Conservation (phyloP, 2,329 filamentous ascomycete genomes). For the Paecilomyces fulvus region DNA sequence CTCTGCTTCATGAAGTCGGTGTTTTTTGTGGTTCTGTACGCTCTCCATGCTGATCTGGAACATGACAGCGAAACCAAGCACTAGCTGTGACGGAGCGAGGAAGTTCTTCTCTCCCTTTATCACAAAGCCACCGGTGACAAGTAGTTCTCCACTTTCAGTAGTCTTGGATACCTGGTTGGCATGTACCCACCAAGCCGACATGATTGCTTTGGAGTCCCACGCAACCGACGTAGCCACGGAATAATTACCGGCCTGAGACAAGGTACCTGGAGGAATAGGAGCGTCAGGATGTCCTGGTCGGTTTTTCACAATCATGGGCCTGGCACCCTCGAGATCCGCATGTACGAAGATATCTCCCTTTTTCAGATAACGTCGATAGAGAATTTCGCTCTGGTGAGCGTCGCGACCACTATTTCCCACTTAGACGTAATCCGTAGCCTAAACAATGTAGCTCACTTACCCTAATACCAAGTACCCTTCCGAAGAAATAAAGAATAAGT, state of each 20-base stretch:
- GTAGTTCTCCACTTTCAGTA: constrained; percentile 67
- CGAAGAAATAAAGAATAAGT: constrained; percentile 87
- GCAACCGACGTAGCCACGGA: constrained; percentile 78
- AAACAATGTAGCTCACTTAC: constrained; percentile 16
- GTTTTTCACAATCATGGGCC: constrained; percentile 86
- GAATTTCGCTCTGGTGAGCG: constrained; percentile 76
- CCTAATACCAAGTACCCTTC: constrained; percentile 90
- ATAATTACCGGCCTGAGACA: constrained; percentile 81
- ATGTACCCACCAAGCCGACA: constrained; percentile 94
- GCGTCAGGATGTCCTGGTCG: constrained; percentile 66
- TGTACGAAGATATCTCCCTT: constrained; percentile 91
- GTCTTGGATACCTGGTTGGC: constrained; percentile 86
- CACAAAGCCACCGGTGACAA: constrained; percentile 70
- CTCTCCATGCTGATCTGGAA: constrained; percentile 87
- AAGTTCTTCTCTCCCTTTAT: constrained; percentile 85
- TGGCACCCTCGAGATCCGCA: constrained; percentile 76
- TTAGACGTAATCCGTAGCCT: constrained; percentile 5
- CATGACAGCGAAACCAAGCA: constrained; percentile 79
- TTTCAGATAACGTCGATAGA: constrained; percentile 79
- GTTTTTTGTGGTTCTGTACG: constrained; percentile 69
- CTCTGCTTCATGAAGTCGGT: constrained; percentile 45
- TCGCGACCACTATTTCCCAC: constrained; percentile 57
- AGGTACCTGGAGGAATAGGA: constrained; percentile 81
- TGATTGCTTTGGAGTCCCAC: constrained; percentile 93
- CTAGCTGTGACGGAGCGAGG: constrained; percentile 73